These are phyloP conservation scores for Termitomyces sp. DNA, from an alignment of 768 basidiomycete genomes.

Conservation along the genomic window DNA sequence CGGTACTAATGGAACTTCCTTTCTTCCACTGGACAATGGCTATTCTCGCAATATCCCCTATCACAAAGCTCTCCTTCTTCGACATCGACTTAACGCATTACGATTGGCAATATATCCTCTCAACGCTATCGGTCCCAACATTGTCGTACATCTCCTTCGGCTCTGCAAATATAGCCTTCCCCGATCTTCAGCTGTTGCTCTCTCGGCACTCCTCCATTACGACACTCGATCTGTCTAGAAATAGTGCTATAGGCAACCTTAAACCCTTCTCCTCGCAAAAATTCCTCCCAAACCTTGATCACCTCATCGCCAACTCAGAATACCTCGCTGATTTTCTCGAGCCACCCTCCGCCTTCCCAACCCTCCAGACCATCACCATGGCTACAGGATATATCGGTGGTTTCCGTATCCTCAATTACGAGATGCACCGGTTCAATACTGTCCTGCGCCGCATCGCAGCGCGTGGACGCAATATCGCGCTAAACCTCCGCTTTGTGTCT, in stretches of 20 bases:
- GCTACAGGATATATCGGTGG: slow-evolving; percentile 1
- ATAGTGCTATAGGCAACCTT: slow-evolving; percentile 10
- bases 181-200: slow-evolving; percentile 19
- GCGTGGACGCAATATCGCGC: not conserved
- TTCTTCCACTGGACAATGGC: slow-evolving; percentile 18
- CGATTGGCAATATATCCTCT: slow-evolving; percentile 20
- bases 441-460: slow-evolving; percentile 5
- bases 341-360: slow-evolving; percentile 6
- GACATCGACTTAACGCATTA: slow-evolving; percentile 13
- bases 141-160: slow-evolving; percentile 15
- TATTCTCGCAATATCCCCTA: slow-evolving; percentile 14
- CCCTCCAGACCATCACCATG: slow-evolving; percentile 3
- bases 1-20: slow-evolving; percentile 10
- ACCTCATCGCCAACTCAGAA: slow-evolving; percentile 11
- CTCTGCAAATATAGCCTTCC: slow-evolving; percentile 15
- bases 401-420: not conserved
- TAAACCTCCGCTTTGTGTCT: slow-evolving; percentile 10
- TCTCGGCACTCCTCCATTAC: slow-evolving; percentile 20
- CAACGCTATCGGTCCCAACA: slow-evolving; percentile 13
- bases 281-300: slow-evolving; percentile 10
- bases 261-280: slow-evolving; percentile 4
- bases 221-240: slow-evolving; percentile 15
- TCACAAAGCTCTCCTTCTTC: slow-evolving; percentile 16
- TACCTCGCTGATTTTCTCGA: slow-evolving; percentile 12
- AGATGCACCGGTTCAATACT: slow-evolving; percentile 1